Conservation (phyloP, 345 rosid genomes). For the Brassica juncea region DNA sequence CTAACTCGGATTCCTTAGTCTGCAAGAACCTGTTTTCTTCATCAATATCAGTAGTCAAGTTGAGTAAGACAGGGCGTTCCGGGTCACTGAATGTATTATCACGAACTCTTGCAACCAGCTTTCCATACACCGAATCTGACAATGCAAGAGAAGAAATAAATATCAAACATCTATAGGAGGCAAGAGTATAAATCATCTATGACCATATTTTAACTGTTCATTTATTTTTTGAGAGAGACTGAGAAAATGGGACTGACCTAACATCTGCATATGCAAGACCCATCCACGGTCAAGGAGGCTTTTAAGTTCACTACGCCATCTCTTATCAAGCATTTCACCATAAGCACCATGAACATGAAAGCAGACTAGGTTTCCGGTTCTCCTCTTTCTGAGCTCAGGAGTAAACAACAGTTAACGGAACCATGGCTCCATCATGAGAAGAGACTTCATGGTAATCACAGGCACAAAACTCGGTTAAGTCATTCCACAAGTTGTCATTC, state of each 20-base stretch:
- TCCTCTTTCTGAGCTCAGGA: slow-evolving; percentile 52
- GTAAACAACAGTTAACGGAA: slow-evolving; percentile 80
- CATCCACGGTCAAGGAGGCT: slow-evolving; percentile 99
- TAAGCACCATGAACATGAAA: slow-evolving; percentile 96
- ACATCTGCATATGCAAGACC: slow-evolving; percentile 97
- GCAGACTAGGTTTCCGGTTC: slow-evolving; percentile 63
- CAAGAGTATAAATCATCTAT: background rate
- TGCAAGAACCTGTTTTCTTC: slow-evolving; percentile 82
- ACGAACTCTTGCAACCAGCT: slow-evolving; percentile 79
- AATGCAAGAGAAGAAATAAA: background rate
- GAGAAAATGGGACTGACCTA: slow-evolving; percentile 54
- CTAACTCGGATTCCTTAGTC: slow-evolving; percentile 72
- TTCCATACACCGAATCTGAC: slow-evolving; percentile 95
- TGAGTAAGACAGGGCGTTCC: slow-evolving; percentile 65
- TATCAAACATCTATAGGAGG: slow-evolving; percentile 17
- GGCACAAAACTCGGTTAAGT: slow-evolving; percentile 82
- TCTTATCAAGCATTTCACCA: slow-evolving; percentile 86
- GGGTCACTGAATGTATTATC: slow-evolving; percentile 69
- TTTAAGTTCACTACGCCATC: slow-evolving; percentile 89
- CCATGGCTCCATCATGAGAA: slow-evolving; percentile 69
- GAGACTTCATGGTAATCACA: slow-evolving; percentile 70
- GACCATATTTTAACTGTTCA: too few species aligned
- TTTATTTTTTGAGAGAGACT: slow-evolving; percentile 21
- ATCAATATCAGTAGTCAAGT: slow-evolving; percentile 70
- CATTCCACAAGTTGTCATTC: slow-evolving; percentile 81